A percentile compares a stretch with the other conserved stretches of the same genome.
Evolutionary conservation across 2,329 filamentous ascomycete genomes (phyloP).

Genomic region (Thielaviopsis musarum): DNA sequence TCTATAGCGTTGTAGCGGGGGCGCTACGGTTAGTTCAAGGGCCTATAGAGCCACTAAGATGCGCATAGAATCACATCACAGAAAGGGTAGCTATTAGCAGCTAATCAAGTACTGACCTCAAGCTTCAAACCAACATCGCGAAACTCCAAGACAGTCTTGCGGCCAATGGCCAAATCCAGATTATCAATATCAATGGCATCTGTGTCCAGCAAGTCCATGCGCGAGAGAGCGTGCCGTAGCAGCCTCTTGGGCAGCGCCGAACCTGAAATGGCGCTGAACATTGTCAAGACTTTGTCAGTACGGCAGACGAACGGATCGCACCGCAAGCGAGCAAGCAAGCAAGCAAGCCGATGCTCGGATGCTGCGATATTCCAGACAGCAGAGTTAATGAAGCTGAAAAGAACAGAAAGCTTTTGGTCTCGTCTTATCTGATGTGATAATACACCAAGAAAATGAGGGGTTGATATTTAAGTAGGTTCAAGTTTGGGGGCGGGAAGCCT

Average conservation of each 20-base stretch:
- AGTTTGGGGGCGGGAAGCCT: neutral
- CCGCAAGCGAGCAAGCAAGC: neutral
- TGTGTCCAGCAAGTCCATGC: conserved; percentile 73
- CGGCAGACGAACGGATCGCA: neutral
- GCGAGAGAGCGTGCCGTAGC: conserved; percentile 68
- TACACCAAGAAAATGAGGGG: neutral
- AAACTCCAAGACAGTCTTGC: conserved; percentile 69
- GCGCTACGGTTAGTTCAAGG: conserved; percentile 14
- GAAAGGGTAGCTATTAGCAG: neutral
- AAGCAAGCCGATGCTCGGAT: neutral
- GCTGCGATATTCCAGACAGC: neutral
- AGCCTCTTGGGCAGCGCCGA: conserved; percentile 78
- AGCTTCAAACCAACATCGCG: conserved; percentile 70
- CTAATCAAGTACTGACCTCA: conserved; percentile 35
- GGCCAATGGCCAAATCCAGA: conserved; percentile 67
- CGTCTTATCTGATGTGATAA: neutral
- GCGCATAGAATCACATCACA: neutral
- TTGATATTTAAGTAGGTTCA: too few relatives aligned
- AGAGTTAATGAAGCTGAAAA: neutral
- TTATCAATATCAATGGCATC: conserved; percentile 75
- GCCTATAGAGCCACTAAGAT: conserved; percentile 7
- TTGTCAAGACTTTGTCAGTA: conserved; percentile 27
- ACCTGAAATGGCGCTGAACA: conserved; percentile 46
- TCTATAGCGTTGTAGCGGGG: conserved; percentile 35
- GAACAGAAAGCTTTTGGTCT: neutral